Percentiles rank a stretch among this genome's conserved stretches.
phyloP scores from a whole-genome alignment of 192 early-diverging fungal species.

The Coemansia asiatica region DNA sequence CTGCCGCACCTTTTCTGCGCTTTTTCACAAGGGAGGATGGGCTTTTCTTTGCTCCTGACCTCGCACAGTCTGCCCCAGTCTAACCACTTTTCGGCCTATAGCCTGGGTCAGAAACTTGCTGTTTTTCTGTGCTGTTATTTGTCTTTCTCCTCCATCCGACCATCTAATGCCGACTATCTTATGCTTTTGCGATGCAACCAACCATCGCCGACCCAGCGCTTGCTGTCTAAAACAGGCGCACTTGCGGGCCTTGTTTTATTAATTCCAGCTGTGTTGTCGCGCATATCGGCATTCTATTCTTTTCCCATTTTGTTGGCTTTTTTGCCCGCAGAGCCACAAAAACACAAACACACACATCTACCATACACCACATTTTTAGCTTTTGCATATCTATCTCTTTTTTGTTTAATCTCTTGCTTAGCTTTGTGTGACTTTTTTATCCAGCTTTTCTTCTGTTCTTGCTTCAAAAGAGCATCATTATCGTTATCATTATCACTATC shows the following conservation, averaged over 20 bases:
- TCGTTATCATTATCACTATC: constrained; percentile 5
- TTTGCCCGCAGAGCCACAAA: not conserved
- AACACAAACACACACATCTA: constrained; percentile 1
- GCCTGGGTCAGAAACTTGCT: not conserved
- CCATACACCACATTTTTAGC: not conserved
- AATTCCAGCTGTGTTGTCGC: not conserved
- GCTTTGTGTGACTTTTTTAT: not conserved
- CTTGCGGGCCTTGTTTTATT: not conserved
- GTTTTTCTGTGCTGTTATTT: too few relatives aligned
- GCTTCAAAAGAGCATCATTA: not conserved
- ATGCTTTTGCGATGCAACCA: not conserved
- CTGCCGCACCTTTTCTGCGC: not conserved
- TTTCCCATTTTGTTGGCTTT: not conserved
- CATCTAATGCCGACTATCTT: not conserved
- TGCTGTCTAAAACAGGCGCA: not conserved
- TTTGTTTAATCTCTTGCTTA: not conserved
- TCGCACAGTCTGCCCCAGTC: not conserved
- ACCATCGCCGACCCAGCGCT: not conserved
- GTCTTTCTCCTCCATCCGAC: too few relatives aligned
- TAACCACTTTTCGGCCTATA: not conserved
- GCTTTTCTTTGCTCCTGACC: not conserved
- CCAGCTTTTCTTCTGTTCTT: not conserved
- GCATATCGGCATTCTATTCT: not conserved
- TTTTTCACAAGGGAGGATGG: not conserved
- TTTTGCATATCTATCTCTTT: not conserved